phyloP scores from a whole-genome alignment of 1,284 basidiomycete species.

The Puccinia triticina region DNA sequence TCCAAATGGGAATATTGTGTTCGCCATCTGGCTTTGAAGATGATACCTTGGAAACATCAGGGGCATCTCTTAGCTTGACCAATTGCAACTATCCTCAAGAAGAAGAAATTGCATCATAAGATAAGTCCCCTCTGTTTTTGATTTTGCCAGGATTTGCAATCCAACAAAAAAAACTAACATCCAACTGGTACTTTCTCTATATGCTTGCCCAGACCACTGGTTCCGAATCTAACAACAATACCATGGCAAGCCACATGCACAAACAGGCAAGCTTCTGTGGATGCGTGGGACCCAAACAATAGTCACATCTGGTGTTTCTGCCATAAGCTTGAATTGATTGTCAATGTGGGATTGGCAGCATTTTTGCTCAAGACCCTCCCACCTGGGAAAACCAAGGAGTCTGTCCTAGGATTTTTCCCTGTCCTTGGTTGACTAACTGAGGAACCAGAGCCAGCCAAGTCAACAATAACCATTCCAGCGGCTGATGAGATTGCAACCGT shows the following conservation, averaged over 20 bases:
- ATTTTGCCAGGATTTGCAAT: too few relatives aligned
- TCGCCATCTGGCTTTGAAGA: too few relatives aligned
- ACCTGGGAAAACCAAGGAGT: background rate
- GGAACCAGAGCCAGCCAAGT: background rate
- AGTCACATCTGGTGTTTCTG: background rate
- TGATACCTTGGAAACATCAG: too few relatives aligned
- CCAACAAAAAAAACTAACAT: background rate
- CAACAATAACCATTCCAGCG: background rate
- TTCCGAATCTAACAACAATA: too few relatives aligned
- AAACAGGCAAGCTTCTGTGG: background rate
- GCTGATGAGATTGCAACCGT: background rate
- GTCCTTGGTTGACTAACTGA: background rate
- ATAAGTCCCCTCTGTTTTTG: background rate
- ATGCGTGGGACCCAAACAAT: background rate
- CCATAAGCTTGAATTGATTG: too few relatives aligned
- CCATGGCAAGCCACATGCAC: background rate
- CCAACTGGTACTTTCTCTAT: background rate
- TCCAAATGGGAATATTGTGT: too few relatives aligned
- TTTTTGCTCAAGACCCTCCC: background rate
- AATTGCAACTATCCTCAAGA: slow-evolving; percentile 1
- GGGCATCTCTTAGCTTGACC: background rate
- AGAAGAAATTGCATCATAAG: background rate
- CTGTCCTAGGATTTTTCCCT: slow-evolving; percentile 2
- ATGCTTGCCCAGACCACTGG: too few relatives aligned
- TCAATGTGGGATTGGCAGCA: background rate